Percentiles rank a stretch among this genome's conserved stretches.
Evolutionary conservation across 352 stramenopile species (phyloP).

Genomic region (Globisporangium parvum): DNA sequence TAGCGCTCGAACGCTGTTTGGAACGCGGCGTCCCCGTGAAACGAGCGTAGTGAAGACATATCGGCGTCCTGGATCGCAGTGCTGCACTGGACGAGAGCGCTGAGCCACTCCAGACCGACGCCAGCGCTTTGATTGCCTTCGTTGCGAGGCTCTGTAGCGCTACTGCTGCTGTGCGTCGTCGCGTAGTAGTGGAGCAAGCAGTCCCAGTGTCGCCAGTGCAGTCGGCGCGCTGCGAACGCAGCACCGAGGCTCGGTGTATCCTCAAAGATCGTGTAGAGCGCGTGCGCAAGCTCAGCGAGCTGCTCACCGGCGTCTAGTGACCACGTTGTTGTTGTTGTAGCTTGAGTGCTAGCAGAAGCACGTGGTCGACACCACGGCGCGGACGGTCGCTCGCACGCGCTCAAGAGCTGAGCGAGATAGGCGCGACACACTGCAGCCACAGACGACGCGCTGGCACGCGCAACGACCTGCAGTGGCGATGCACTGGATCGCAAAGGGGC

Average conservation of each 20-base stretch:
- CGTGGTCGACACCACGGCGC: neutral
- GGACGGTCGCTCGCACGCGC: neutral
- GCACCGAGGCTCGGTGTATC: constrained; percentile 2
- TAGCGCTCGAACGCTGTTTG: constrained; percentile 23
- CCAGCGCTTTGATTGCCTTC: neutral
- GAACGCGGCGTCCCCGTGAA: constrained; percentile 12
- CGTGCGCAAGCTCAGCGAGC: constrained; percentile 11
- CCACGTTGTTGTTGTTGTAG: neutral
- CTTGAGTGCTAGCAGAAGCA: neutral
- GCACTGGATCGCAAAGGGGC: neutral
- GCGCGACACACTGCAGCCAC: constrained; percentile 1
- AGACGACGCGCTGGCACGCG: neutral
- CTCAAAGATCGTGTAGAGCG: constrained; percentile 13
- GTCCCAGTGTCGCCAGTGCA: constrained; percentile 8
- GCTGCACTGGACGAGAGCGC: constrained; percentile 2
- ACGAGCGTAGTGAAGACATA: neutral
- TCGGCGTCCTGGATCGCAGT: neutral
- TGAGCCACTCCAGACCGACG: constrained; percentile 1
- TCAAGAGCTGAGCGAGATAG: constrained; percentile 11
- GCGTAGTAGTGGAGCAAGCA: constrained; percentile 4
- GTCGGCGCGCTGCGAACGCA: neutral
- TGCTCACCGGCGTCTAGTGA: constrained; percentile 7
- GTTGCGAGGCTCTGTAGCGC: no score
- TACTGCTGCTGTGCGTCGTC: neutral
- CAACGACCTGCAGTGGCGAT: neutral